phyloP scores from a whole-genome alignment of 495 filamentous ascomycete species.

The Aspergillus homomorphus region DNA sequence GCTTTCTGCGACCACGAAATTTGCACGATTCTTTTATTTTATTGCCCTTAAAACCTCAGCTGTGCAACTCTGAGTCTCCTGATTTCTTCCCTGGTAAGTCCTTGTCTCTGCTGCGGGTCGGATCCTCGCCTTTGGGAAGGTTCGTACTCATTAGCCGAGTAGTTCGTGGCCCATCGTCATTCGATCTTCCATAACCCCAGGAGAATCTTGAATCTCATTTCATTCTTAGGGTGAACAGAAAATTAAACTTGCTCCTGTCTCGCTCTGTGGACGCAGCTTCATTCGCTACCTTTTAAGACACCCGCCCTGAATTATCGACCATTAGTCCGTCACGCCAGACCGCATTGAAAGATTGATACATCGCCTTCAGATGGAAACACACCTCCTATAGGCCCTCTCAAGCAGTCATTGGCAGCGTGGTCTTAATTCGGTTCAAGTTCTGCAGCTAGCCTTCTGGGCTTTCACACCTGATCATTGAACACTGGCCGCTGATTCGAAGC shows the following conservation, averaged over 20 bases:
- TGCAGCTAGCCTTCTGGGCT: conserved; percentile 40
- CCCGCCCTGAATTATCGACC: conserved; percentile 12
- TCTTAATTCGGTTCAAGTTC: conserved; percentile 26
- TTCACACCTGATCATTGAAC: conserved; percentile 27
- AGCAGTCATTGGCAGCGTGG: conserved; percentile 26
- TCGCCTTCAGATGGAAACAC: conserved; percentile 21
- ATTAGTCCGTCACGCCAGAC: conserved; percentile 11
- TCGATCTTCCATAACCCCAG: conserved; percentile 8
- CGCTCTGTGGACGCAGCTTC: conserved; percentile 11
- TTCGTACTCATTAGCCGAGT: conserved; percentile 37
- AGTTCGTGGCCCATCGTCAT: conserved; percentile 27
- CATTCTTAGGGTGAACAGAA: conserved; percentile 15
- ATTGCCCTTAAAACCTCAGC: conserved; percentile 16
- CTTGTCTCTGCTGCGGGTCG: conserved; percentile 38
- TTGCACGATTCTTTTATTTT: conserved; percentile 34
- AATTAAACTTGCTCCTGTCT: conserved; percentile 31
- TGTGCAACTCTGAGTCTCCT: conserved; percentile 14
- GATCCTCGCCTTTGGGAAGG: conserved; percentile 18
- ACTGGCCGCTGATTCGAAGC: conserved; percentile 40
- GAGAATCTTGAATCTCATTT: conserved; percentile 14
- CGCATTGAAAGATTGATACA: conserved; percentile 6
- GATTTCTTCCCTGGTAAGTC: conserved; percentile 31
- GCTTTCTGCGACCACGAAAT: conserved; percentile 21
- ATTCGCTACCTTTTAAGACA: conserved; percentile 15
- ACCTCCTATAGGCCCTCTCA: conserved; percentile 23